Evolutionary conservation across 202 grass and related monocot genomes (phyloP).

Genomic region (Eragrostis tef): DNA sequence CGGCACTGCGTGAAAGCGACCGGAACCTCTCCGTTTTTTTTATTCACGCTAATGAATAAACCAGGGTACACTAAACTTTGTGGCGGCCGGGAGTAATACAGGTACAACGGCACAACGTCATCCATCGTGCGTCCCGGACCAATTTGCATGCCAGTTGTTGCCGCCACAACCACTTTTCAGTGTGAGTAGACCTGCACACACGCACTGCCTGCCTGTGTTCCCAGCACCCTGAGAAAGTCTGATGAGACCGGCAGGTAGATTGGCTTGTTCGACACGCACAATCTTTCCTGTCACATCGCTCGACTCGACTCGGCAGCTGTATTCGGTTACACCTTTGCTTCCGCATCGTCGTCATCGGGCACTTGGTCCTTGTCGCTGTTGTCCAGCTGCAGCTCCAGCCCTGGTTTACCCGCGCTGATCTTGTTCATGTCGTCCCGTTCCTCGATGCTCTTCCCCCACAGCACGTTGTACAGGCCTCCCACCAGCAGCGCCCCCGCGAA

Average conservation of each 20-base stretch:
- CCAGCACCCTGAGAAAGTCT: neutral
- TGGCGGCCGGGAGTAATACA: neutral
- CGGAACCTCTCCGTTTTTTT: slow-evolving; percentile 32
- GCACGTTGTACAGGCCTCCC: slow-evolving; percentile 75
- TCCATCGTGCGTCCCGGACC: neutral
- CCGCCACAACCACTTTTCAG: slow-evolving; percentile 6
- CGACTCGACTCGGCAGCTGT: neutral
- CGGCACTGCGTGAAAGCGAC: slow-evolving; percentile 5
- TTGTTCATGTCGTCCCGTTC: slow-evolving; percentile 28
- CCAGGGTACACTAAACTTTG: neutral
- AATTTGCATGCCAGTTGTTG: neutral
- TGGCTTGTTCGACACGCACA: neutral
- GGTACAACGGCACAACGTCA: slow-evolving; percentile 27
- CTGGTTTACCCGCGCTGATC: slow-evolving; percentile 28
- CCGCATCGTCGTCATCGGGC: slow-evolving; percentile 33
- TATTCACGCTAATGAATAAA: slow-evolving; percentile 8
- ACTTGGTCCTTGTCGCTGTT: neutral
- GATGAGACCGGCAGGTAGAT: too few species aligned
- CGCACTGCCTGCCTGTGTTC: neutral
- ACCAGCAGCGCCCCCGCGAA: slow-evolving; percentile 63
- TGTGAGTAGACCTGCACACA: slow-evolving; percentile 9
- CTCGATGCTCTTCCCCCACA: slow-evolving; percentile 76
- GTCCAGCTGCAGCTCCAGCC: slow-evolving; percentile 34
- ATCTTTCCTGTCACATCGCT: slow-evolving; percentile 39
- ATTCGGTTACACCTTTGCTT: slow-evolving; percentile 35